Base-by-base conservation (phyloP, 2,329 filamentous ascomycete genomes). In the Colletotrichum tropicicola region DNA sequence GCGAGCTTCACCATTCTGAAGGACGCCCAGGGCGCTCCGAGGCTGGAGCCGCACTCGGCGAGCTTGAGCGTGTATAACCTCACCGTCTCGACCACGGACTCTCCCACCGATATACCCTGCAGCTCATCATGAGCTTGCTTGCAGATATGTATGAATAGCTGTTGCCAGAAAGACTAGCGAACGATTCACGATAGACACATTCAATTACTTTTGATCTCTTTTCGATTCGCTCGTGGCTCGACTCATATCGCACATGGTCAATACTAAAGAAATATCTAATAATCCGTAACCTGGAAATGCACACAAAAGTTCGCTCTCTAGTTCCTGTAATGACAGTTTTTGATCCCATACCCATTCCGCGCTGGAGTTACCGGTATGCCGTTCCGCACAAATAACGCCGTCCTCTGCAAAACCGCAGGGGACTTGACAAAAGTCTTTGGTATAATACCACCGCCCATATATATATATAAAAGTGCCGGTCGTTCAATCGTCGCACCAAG, bases 51-150 rank as follows among this genome's bases (percentile, higher is more conserved):
- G 15, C 62, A 65, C 12, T 56, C 44, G 5, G 35, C 19, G 12
- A 52, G 62, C 19, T 17, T 65, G 35, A 61, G 57, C 7, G 7
- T 56, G 25, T 65, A 65, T 17, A 65, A 65, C 35, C 62, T 65
- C 4, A 51, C 57, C 0, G 62, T 65, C 9, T 61, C 62, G 17
- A 55, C 57, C 5, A 51, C 58, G 27, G 17, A 56, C 3, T 65
- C 62, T 6, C 62, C 62, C 1, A 61, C 62, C 1, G 13, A 65
- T 17, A 61, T 65, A 2, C 35, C 49, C 9, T 65, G 62, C 28
- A 62, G 49, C 28, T 19, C n/a, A 1, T 41, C 23, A 6, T 65
- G 12, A 47, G 10, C 25, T 1, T 17, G 15, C n/a, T 8, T 5
- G 32, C 3, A 15, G 12, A 35, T 15, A 35, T 35, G n/a, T n/a